phyloP scores from a whole-genome alignment of 768 basidiomycete genomes.

The Lactarius vividus region DNA sequence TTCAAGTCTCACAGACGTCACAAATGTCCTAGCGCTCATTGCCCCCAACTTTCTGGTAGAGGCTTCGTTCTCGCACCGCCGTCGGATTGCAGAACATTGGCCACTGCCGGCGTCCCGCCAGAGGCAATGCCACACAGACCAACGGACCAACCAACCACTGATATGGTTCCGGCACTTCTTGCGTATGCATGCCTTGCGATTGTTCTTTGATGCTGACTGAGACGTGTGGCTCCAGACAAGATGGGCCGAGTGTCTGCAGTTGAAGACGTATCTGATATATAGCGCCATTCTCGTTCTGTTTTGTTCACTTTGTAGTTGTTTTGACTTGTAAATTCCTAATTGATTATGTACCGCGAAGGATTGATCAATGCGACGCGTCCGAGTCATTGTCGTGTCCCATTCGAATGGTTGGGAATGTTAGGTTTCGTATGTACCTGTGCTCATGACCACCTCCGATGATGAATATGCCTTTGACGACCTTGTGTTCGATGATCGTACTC shows the following conservation, averaged over 20 bases:
- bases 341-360: background rate
- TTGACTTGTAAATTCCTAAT: background rate
- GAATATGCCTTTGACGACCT: conserved; percentile 28
- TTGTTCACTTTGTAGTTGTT: background rate
- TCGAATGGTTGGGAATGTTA: background rate
- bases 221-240: conserved; percentile 1
- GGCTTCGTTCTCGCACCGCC: conserved; percentile 18
- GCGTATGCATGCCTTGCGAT: conserved; percentile 14
- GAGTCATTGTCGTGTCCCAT: background rate
- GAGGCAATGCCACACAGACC: conserved; percentile 2
- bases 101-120: conserved; percentile 5
- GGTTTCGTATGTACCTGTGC: too few species aligned
- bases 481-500: conserved; percentile 25
- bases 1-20: conserved; percentile 4
- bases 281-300: background rate
- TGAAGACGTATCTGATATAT: too few species aligned
- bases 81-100: conserved; percentile 16
- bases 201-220: conserved; percentile 8
- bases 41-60: conserved; percentile 10
- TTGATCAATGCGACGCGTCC: background rate
- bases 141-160: conserved; percentile 12
- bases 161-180: conserved; percentile 18
- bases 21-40: conserved; percentile 19
- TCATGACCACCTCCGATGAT: conserved; percentile 26
- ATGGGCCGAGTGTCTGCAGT: conserved; percentile 1